Conservation (phyloP, 257 asterid species). For the Ilex asprella region DNA sequence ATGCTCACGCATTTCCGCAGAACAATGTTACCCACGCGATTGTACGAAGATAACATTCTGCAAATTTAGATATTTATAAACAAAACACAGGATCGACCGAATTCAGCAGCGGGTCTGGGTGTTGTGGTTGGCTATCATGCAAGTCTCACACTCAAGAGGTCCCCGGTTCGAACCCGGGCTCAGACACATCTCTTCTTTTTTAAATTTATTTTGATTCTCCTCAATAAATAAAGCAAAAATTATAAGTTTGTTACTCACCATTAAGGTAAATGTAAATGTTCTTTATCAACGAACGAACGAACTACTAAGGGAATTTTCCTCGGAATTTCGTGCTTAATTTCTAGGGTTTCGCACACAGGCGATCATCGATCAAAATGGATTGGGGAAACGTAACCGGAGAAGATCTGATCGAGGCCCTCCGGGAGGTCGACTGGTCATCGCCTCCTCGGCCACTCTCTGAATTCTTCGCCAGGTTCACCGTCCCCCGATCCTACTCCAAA, state of each 20-base stretch:
- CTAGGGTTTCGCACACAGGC: constrained; percentile 26
- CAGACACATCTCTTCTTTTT: constrained; percentile 30
- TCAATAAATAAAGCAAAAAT: too few relatives aligned
- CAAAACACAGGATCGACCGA: too few relatives aligned
- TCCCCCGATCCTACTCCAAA: constrained; percentile 74
- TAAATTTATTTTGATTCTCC: too few relatives aligned
- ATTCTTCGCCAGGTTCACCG: constrained; percentile 77
- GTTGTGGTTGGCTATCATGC: constrained; percentile 99
- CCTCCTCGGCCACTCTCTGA: constrained; percentile 84
- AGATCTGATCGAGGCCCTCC: constrained; percentile 85
- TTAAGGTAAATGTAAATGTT: too few relatives aligned
- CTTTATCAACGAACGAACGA: too few relatives aligned
- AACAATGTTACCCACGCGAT: too few relatives aligned
- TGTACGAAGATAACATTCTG: too few relatives aligned
- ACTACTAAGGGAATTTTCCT: too few relatives aligned
- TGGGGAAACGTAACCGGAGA: constrained; percentile 90
- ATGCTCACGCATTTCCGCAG: too few relatives aligned
- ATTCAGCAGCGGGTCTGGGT: constrained; percentile 53
- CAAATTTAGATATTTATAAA: too few relatives aligned
- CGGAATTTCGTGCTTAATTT: neutral
- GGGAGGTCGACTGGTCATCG: constrained; percentile 94
- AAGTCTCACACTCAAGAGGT: constrained; percentile 99
- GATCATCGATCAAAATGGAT: constrained; percentile 40
- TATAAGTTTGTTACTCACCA: too few relatives aligned
- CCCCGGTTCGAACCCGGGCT: constrained; percentile 99